Evolutionary conservation across 2,329 filamentous ascomycete species (phyloP).

Genomic region (Diaporthe sp.): DNA sequence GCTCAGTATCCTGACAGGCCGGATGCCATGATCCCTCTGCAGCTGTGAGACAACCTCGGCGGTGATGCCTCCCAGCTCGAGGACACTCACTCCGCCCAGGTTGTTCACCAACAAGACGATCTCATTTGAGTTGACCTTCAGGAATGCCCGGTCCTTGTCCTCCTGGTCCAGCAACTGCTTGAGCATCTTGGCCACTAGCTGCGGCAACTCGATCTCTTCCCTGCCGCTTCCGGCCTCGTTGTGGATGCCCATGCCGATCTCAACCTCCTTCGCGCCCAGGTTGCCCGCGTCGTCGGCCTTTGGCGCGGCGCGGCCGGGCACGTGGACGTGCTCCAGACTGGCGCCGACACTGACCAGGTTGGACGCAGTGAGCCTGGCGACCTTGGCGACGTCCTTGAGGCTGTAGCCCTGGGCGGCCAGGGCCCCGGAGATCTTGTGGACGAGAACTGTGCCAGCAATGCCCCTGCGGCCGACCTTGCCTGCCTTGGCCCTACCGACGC

Average conservation of each 20-base stretch:
- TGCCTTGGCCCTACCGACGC: constrained; percentile 83
- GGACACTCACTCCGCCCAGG: constrained; percentile 78
- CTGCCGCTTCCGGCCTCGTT: constrained; percentile 74
- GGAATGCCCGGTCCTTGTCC: constrained; percentile 79
- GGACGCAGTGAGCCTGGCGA: constrained; percentile 78
- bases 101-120: constrained; percentile 82
- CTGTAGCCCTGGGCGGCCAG: constrained; percentile 78
- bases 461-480: constrained; percentile 95
- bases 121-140: constrained; percentile 73
- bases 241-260: constrained; percentile 84
- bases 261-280: constrained; percentile 69
- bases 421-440: constrained; percentile 91
- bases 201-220: constrained; percentile 64
- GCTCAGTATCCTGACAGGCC: constrained; percentile 73
- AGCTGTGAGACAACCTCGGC: constrained; percentile 77
- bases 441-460: constrained; percentile 90
- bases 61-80: constrained; percentile 81
- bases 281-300: constrained; percentile 67
- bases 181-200: constrained; percentile 75
- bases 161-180: constrained; percentile 74
- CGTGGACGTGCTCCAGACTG: constrained; percentile 91
- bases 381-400: constrained; percentile 78
- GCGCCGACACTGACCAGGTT: constrained; percentile 90
- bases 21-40: constrained; percentile 67
- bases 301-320: constrained; percentile 78